Evolutionary conservation across 1,284 basidiomycete genomes (phyloP).

Genomic region (Fomitopsis betulina): DNA sequence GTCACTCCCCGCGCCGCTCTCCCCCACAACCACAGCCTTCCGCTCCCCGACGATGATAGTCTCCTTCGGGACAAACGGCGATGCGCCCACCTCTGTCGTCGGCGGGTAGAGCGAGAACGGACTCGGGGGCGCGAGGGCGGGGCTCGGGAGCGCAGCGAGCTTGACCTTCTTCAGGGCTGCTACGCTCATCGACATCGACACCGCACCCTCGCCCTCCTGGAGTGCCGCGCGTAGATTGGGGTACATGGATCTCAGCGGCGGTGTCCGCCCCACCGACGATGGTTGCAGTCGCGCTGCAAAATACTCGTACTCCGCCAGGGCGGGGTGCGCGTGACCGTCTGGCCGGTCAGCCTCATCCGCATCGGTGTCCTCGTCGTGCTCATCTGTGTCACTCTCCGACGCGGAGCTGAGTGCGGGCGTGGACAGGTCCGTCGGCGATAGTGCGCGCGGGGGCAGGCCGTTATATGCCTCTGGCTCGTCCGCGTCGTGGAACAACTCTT

Average conservation of each 20-base stretch:
- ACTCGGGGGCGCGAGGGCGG: slow-evolving; percentile 26
- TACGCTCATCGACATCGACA: slow-evolving; percentile 5
- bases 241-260: slow-evolving; percentile 16
- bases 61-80: slow-evolving; percentile 3
- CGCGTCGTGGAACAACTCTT: neutral
- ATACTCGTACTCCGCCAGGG: slow-evolving; percentile 5
- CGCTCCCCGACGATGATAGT: neutral
- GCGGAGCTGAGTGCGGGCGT: slow-evolving; percentile 7
- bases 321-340: slow-evolving; percentile 3
- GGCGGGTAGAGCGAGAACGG: slow-evolving; percentile 28
- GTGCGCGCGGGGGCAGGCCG: neutral
- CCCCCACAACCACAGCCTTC: neutral
- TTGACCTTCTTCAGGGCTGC: slow-evolving; percentile 16
- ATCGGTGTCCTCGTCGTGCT: slow-evolving; percentile 20
- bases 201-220: neutral
- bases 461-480: neutral
- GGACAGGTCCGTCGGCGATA: neutral
- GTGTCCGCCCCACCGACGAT: slow-evolving; percentile 17
- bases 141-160: slow-evolving; percentile 28
- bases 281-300: slow-evolving; percentile 4
- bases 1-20: neutral
- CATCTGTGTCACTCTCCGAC: slow-evolving; percentile 23
- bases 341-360: slow-evolving; percentile 4
- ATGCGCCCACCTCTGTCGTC: neutral
- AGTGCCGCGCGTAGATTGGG: neutral